Evolutionary conservation across 176 grass and related monocot genomes (phyloP), one percentile per base, ranked within the genome.

Genomic region (Carex parvula): DNA sequence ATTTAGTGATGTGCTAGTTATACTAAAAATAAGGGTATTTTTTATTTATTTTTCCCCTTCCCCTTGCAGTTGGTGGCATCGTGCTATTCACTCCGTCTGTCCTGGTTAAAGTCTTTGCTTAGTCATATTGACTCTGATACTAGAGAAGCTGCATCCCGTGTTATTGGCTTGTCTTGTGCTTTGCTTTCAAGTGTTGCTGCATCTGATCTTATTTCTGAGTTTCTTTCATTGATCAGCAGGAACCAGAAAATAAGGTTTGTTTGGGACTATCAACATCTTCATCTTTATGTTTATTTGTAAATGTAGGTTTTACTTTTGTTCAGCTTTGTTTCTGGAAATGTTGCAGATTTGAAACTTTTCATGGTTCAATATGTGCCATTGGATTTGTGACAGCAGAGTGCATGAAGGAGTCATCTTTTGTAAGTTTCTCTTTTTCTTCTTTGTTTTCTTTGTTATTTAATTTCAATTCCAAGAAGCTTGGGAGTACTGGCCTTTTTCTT

Each of bases 81-180:
- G 22, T 87, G 90, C 14, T 94, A 97, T 87, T 90, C 89, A 56
- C 89, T 85, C 13, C 90, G 87, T 74, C 18, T 97, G 80, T 60
- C 60, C 83, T 97, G 94, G 92, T 84, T 97, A 62, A 92, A 80
- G 80, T 32, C 53, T 88, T 82, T 98, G 85, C 69, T 98, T 55
- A 85, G 90, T 84, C 95, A 98, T 89, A 86, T 91, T 70, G 90
- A 98, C 88, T 87, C 92, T 79, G 95, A 94, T 87, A 92, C 95
- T 86, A 90, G 95, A 60, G 95, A 94, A 94, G 91, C 90, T 80
- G 84, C 86, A 3, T 88, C 95, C 1, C 65, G 90, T 60, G 79
- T 98, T 70, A 83, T 94, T 79, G 95, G 95, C 60, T 84, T 98
- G 82, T 80, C 90, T 84, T 91, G 90, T 91, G 84, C 90, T 82